Base-by-base conservation (phyloP, 768 basidiomycete species). In the Tubosaeta sp. region DNA sequence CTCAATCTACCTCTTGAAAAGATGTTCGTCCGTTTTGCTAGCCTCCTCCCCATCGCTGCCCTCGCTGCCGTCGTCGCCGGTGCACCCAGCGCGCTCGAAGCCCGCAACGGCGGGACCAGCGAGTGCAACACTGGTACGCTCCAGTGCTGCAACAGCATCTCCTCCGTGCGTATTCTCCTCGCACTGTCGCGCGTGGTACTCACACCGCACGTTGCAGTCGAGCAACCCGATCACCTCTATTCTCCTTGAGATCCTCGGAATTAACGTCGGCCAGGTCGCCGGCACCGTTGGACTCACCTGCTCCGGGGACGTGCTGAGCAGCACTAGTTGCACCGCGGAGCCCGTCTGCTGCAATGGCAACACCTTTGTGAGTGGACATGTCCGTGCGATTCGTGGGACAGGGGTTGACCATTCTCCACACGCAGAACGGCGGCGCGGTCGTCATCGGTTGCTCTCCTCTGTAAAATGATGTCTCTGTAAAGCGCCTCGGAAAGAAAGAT, bases 301-400 rank as follows among this genome's bases (percentile, higher is more conserved):
- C 38, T 29, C 22, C n/a, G 22, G 33, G 5, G 35, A 26, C 46
- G 4, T 17, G 0, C 59, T 50, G 7, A 50, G 17, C 1, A 53
- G 48, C 10, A 38, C 52, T 1, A 2, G n/a, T 0, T 63, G 62
- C 33, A 35, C 51, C 27, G 4, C 52, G 43, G 46, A 64, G 34
- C 26, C 62, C 0, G 56, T 64, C 35, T 63, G 62, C 26, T 63
- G 62, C 48, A 45, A 37, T 2, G 43, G 42, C 4, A 60, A 63
- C 10, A 17, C 4, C 4, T 53, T 39, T 8, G 61, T 63, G 4
- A 55, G 59, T 29, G 4, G 6, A 9, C 12, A 9, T 9, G 0
- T 19, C 12, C 11, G 4, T 5, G 27, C 8, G 16, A 26, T 34
- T 22, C n/a, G n/a, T n/a, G 27, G 27, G 27, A 29, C 8, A 8